Conservation (phyloP, 148 eudicot genomes). For the Limonium bicolor region DNA sequence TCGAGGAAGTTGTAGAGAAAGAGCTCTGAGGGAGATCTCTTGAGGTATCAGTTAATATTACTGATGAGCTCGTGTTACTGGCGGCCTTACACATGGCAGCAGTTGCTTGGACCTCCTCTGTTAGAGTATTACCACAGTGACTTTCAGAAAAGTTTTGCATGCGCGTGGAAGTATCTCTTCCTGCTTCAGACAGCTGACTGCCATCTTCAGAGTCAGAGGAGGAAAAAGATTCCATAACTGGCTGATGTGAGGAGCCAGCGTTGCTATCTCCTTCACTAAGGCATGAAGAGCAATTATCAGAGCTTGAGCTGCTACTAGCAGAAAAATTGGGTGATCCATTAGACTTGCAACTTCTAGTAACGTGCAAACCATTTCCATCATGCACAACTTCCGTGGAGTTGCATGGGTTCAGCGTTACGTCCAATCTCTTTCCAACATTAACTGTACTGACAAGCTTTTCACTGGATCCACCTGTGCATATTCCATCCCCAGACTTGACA, state of each 20-base stretch:
- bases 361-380: conserved; percentile 26
- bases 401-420: no score
- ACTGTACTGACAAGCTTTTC: conserved; percentile 15
- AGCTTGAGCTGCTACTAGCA: conserved; percentile 49
- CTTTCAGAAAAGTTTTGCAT: conserved; percentile 15
- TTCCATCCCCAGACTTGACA: conserved; percentile 19
- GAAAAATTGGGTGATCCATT: conserved; percentile 30
- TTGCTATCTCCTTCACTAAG: conserved; percentile 87
- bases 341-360: conserved; percentile 18
- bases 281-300: conserved; percentile 87
- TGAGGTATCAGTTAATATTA: conserved; percentile 7
- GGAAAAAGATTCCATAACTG: conserved; percentile 51
- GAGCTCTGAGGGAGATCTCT: conserved; percentile 12
- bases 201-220: conserved; percentile 81
- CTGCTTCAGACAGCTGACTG: conserved; percentile 48
- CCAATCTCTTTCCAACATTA: no score
- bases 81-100: conserved; percentile 11
- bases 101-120: conserved; percentile 15
- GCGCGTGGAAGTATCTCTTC: conserved; percentile 30
- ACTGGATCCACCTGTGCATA: conserved; percentile 18
- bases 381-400: conserved; percentile 16
- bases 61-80: conserved; percentile 12
- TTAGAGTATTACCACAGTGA: conserved; percentile 16
- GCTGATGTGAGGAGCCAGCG: conserved; percentile 44
- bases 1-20: conserved; percentile 12